phyloP scores from a whole-genome alignment of 1,284 basidiomycete species.

The Leccinum griseonigrum region DNA sequence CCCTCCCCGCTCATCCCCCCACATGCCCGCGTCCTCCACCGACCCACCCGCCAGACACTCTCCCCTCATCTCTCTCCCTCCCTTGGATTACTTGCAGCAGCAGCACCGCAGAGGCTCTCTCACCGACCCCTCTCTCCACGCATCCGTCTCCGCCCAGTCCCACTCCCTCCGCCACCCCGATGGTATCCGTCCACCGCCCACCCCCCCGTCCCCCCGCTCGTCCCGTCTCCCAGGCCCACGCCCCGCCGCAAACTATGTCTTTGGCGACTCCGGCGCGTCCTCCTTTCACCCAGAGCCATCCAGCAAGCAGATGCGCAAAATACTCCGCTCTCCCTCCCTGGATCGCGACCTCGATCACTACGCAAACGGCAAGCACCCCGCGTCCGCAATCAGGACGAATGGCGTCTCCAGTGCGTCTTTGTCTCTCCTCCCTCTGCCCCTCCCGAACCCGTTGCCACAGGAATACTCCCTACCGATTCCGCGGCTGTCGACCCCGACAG shows the following conservation, averaged over 20 bases:
- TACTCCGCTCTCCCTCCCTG: constrained; percentile 52
- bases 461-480: constrained; percentile 37
- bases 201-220: constrained; percentile 5
- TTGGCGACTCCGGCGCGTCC: constrained; percentile 58
- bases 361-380: constrained; percentile 16
- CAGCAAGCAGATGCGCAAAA: constrained; percentile 45
- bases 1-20: too few relatives aligned
- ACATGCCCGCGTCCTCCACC: too few relatives aligned
- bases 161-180: constrained; percentile 15
- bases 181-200: constrained; percentile 8
- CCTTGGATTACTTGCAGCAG: constrained; percentile 72
- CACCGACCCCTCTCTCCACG: constrained; percentile 75
- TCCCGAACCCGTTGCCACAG: constrained; percentile 18
- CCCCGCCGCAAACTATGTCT: constrained; percentile 67
- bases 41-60: too few relatives aligned
- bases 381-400: constrained; percentile 24
- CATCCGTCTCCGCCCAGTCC: constrained; percentile 23
- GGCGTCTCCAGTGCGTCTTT: constrained; percentile 24
- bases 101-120: constrained; percentile 71
- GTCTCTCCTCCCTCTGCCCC: background rate
- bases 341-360: constrained; percentile 28
- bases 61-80: constrained; percentile 51
- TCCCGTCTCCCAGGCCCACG: constrained; percentile 42
- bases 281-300: constrained; percentile 36
- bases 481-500: constrained; percentile 42